Evolutionary conservation across 208 protist species (phyloP), one percentile per base, ranked within the genome.

Genomic region (Trypanosoma lewisi): DNA sequence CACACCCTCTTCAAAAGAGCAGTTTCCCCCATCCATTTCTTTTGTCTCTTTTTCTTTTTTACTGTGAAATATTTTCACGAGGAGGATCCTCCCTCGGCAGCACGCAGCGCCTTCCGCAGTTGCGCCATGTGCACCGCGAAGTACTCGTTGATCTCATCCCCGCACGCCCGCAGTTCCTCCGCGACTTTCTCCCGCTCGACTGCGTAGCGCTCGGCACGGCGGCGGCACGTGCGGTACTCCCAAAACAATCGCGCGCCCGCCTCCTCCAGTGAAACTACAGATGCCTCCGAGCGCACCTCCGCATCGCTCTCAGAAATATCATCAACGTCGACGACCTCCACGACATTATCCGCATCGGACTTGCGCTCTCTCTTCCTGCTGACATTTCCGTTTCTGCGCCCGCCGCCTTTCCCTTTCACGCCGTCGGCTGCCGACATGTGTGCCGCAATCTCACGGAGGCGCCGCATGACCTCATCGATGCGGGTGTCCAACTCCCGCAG

Each of bases 401-500:
- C 39, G 7, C 6, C 1, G n/a, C 31, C 21, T 30, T 28, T 50
- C 19, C 0, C 12, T 16, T 51, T 31, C 12, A 28, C 44, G 28
- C 16, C n/a, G 27, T 51, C 37, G 28, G 16, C 27, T 19, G 16
- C 27, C 8, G 63, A 49, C 31, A 75, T 39, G 33, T 62, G 45
- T 7, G 54, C 25, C 17, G 66, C 47, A 49, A 89, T 78, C 12
- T 70, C 50, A 42, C 73, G 64, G 4, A 94, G 70, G 28, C 62
- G 55, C 4, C 57, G n/a, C 34, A 90, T 70, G 45, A 81, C 73
- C 56, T 80, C 72, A 25, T 85, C 73, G 1, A 94, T 84, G 27
- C 70, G 63, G 39, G 70, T 74, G 49, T 94, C 87, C 53, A 91
- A 51, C 25, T 82, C 69, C 9, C 84, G 71, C 5, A 91, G 60